Base-by-base conservation (phyloP, 176 grass and related monocot species). In the Dactylis glomerata region DNA sequence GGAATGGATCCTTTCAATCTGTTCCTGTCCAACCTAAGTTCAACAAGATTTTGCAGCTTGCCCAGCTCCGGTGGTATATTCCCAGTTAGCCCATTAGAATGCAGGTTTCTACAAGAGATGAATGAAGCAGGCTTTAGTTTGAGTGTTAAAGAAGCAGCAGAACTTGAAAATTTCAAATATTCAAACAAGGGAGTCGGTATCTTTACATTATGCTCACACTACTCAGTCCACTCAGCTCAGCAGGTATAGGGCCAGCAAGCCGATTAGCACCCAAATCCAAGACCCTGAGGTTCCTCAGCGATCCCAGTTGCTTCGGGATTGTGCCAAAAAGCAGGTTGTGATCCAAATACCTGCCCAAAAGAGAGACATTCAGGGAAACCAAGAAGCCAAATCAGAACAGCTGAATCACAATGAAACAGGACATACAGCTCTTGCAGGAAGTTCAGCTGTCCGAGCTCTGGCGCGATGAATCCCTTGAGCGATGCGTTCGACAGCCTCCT, bases 401-500 rank as follows among this genome's bases (percentile, higher is more conserved):
- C 3, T 68, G 42, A 71, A 54, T 1, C 13, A 67, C 28, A 59
- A 85, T 68, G 68, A 62, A 73, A 2, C 6, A 56, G 32, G 10
- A 76, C 93, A 76, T 92, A 99, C 96, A 96, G 51, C 79, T 99
- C 96, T 83, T 96, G 89, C 87, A 99, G 75, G 58, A 92, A 99
- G 77, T 26, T 83, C 3, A 99, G 81, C 16, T 52, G 75, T 31
- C 87, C 89, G 76, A 99, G 83, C 69, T 89, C 89, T 0, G 86
- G 91, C 42, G 96, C 77, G 19, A 99, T 82, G 83, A 99, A 99
- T 83, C 96, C 96, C 86, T 89, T 99, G 54, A 99, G 87, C 22
- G 90, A 91, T 8, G 78, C 92, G 50, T 92, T 93, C 1, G 96
- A 92, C 68, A 99, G 91, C 40, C 83, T 94, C 86, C 96, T 99